Percentiles rank a stretch among this genome's conserved stretches.
Evolutionary conservation across 768 basidiomycete species (phyloP).

Genomic region (Dendrothele bispora): DNA sequence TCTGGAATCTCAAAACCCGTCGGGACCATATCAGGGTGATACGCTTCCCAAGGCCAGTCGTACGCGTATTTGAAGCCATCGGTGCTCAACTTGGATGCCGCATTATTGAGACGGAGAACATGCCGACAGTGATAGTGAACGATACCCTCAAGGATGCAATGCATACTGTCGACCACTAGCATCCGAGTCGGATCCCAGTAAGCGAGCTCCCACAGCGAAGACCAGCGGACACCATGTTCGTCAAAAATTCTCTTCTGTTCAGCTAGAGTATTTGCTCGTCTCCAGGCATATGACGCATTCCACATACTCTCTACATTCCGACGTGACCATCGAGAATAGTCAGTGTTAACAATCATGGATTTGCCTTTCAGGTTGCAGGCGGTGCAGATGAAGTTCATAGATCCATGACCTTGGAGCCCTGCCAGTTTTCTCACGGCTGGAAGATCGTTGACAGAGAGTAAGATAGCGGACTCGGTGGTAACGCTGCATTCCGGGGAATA

Average conservation of each 20-base stretch:
- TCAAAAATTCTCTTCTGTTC: constrained; percentile 16
- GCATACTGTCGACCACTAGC: constrained; percentile 38
- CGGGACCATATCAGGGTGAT: too few relatives aligned
- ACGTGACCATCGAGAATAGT: constrained; percentile 21
- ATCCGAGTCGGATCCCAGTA: constrained; percentile 36
- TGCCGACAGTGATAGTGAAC: constrained; percentile 29
- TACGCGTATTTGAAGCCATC: too few relatives aligned
- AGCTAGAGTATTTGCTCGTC: constrained; percentile 11
- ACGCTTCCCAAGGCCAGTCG: too few relatives aligned
- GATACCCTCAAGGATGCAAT: constrained; percentile 33
- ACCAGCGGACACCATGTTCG: constrained; percentile 23
- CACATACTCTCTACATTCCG: constrained; percentile 14
- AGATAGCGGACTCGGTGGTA: constrained; percentile 13
- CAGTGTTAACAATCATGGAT: constrained; percentile 24
- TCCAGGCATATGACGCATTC: constrained; percentile 16
- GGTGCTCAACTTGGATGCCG: too few relatives aligned
- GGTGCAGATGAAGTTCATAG: constrained; percentile 23
- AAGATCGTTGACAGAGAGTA: constrained; percentile 28
- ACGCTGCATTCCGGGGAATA: constrained; percentile 17
- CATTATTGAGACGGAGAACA: too few relatives aligned
- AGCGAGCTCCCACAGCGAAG: constrained; percentile 28
- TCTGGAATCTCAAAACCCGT: too few relatives aligned
- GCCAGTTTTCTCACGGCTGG: constrained; percentile 24
- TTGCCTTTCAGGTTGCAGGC: constrained; percentile 21
- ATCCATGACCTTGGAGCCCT: constrained; percentile 16